These are phyloP conservation scores for Syncephalis plumigaleata DNA, from an alignment of 371 early-diverging fungal species.

Conservation along the genomic window DNA sequence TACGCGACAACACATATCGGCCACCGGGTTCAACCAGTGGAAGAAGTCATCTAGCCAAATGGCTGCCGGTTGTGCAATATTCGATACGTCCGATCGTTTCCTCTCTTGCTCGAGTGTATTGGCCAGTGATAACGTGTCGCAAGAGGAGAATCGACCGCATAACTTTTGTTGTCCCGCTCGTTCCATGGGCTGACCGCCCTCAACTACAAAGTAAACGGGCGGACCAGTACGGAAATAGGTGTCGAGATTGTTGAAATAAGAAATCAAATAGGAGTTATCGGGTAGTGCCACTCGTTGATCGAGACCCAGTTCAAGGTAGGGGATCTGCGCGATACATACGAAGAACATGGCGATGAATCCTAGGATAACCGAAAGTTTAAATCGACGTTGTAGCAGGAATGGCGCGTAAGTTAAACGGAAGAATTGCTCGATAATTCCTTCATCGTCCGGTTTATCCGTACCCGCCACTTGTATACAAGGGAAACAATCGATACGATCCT, in stretches of 20 bases:
- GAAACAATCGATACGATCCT: slow-evolving; percentile 39
- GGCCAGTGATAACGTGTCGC: slow-evolving; percentile 30
- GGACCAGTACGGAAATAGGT: slow-evolving; percentile 48
- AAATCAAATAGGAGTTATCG: slow-evolving; percentile 45
- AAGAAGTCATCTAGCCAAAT: slow-evolving; percentile 60
- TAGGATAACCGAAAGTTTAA: slow-evolving; percentile 24
- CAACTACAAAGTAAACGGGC: slow-evolving; percentile 56
- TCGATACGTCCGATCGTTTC: slow-evolving; percentile 37
- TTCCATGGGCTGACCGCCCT: slow-evolving; percentile 27
- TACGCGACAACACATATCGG: slow-evolving; percentile 33
- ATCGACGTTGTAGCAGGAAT: slow-evolving; percentile 21
- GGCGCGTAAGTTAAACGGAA: slow-evolving; percentile 37
- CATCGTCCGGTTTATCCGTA: slow-evolving; percentile 26
- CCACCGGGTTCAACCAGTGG: slow-evolving; percentile 41
- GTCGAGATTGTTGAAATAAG: slow-evolving; percentile 49
- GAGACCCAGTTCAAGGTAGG: slow-evolving; percentile 32
- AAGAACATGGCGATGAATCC: slow-evolving; percentile 35
- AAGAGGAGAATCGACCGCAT: slow-evolving; percentile 43
- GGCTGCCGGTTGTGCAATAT: slow-evolving; percentile 46
- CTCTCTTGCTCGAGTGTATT: slow-evolving; percentile 51
- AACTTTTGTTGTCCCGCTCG: slow-evolving; percentile 27
- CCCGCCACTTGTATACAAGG: slow-evolving; percentile 38
- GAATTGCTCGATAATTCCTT: slow-evolving; percentile 27
- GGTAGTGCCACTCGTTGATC: slow-evolving; percentile 59
- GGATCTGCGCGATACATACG: slow-evolving; percentile 22